These are phyloP conservation scores for Helianthus annuus DNA, from an alignment of 129 eudicot species.

Conservation along the genomic window DNA sequence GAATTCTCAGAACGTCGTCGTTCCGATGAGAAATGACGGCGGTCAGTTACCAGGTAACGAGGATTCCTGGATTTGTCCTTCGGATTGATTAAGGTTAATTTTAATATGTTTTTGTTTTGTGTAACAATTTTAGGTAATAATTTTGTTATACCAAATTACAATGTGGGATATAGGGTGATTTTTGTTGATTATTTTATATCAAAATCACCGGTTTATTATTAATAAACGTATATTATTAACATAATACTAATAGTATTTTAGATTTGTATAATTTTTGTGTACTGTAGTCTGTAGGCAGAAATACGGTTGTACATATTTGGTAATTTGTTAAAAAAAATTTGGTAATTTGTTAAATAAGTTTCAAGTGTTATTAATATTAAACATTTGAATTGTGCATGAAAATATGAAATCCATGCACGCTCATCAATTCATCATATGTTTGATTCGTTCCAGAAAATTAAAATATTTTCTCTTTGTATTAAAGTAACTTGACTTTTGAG, in stretches of 20 bases:
- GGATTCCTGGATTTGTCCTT: conserved; percentile 60
- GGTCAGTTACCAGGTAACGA: conserved; percentile 44
- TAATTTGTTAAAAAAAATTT: background rate
- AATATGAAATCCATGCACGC: conserved; percentile 33
- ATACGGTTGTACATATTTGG: conserved; percentile 14
- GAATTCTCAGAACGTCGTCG: conserved; percentile 27
- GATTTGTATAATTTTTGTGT: background rate
- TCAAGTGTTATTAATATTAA: too few relatives aligned
- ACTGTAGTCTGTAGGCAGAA: too few relatives aligned
- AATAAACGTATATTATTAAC: conserved; percentile 1
- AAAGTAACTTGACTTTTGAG: conserved; percentile 2
- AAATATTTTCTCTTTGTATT: background rate
- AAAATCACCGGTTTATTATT: conserved; percentile 26
- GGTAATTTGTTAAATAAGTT: background rate
- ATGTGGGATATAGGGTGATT: conserved; percentile 32
- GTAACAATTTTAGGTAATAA: conserved; percentile 22
- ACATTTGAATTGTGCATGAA: conserved; percentile 21
- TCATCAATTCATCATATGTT: background rate
- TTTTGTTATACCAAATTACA: conserved; percentile 14
- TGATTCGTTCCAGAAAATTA: background rate
- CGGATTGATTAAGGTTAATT: conserved; percentile 36
- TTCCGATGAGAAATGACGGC: conserved; percentile 18
- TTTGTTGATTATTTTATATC: conserved; percentile 27
- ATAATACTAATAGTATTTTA: background rate
- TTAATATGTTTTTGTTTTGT: conserved; percentile 9